Evolutionary conservation across 805 yeast genomes (phyloP).

Genomic region (Cyberlindnera nakhonratchasimensis): DNA sequence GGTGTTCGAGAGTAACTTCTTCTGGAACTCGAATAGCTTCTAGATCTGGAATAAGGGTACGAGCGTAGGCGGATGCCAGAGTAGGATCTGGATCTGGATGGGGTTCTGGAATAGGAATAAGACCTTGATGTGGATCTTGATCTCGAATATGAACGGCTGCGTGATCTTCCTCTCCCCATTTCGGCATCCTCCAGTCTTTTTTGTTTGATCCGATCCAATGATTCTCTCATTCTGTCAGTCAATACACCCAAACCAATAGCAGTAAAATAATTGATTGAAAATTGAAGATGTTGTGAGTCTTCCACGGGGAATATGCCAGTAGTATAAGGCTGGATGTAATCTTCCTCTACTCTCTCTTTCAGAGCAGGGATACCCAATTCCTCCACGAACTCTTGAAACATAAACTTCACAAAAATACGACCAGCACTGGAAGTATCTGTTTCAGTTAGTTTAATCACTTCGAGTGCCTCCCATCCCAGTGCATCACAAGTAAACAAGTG

Average conservation of each 20-base stretch:
- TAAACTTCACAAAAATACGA: conserved; percentile 75
- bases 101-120: conserved; percentile 12
- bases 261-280: conserved; percentile 86
- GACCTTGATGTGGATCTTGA: conserved; percentile 19
- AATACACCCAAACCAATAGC: conserved; percentile 85
- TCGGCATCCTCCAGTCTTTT: conserved; percentile 27
- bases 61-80: conserved; percentile 1
- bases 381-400: conserved; percentile 74
- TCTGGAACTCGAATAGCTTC: conserved; percentile 9
- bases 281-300: conserved; percentile 55
- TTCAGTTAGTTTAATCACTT: conserved; percentile 58
- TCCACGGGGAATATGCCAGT: conserved; percentile 62
- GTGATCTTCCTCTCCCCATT: conserved; percentile 21
- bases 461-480: conserved; percentile 60
- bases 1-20: neutral
- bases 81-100: conserved; percentile 1
- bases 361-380: conserved; percentile 64
- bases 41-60: conserved; percentile 8
- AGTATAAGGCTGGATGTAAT: conserved; percentile 45
- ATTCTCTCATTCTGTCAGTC: conserved; percentile 77
- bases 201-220: conserved; percentile 29
- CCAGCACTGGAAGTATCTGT: conserved; percentile 71
- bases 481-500: conserved; percentile 71
- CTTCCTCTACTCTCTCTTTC: conserved; percentile 48
- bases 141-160: conserved; percentile 24